Conservation (phyloP, 805 yeast genomes). For the Suhomyces sp. region DNA sequence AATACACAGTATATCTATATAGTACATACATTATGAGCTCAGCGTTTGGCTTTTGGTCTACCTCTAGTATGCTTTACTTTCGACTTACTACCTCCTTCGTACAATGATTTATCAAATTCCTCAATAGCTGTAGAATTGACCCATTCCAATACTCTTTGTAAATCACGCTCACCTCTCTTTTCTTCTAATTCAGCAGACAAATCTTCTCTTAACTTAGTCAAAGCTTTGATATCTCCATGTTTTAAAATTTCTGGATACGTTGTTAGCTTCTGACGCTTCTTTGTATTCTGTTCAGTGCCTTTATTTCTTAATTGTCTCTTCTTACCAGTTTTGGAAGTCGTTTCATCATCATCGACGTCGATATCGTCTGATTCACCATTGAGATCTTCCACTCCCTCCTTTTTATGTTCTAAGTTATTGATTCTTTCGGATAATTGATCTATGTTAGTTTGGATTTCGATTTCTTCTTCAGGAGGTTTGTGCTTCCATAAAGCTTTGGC, state of each 20-base stretch:
- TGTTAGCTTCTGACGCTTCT: conserved; percentile 34
- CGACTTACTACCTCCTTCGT: conserved; percentile 51
- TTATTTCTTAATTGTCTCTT: conserved; percentile 32
- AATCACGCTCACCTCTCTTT: conserved; percentile 39
- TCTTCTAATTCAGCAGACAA: conserved; percentile 32
- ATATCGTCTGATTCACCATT: conserved; percentile 29
- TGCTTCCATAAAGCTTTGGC: conserved; percentile 51
- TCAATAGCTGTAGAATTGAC: conserved; percentile 59
- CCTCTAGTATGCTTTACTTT: conserved; percentile 20
- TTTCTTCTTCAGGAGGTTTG: conserved; percentile 39
- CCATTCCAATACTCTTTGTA: conserved; percentile 56
- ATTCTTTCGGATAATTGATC: conserved; percentile 26
- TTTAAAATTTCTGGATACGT: conserved; percentile 32
- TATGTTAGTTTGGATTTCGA: conserved; percentile 39
- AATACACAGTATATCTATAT: neutral
- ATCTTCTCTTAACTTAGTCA: conserved; percentile 21
- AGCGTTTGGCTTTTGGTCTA: conserved; percentile 12
- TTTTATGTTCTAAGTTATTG: conserved; percentile 17
- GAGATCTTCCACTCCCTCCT: conserved; percentile 10
- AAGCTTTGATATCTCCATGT: conserved; percentile 27
- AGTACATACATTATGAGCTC: neutral
- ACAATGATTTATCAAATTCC: conserved; percentile 49
- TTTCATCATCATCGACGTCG: conserved; percentile 31
- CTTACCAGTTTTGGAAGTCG: conserved; percentile 10
- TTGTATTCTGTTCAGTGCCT: conserved; percentile 12